Base-by-base conservation (phyloP, 192 early-diverging fungal species). In the Blastocladiella britannica region DNA sequence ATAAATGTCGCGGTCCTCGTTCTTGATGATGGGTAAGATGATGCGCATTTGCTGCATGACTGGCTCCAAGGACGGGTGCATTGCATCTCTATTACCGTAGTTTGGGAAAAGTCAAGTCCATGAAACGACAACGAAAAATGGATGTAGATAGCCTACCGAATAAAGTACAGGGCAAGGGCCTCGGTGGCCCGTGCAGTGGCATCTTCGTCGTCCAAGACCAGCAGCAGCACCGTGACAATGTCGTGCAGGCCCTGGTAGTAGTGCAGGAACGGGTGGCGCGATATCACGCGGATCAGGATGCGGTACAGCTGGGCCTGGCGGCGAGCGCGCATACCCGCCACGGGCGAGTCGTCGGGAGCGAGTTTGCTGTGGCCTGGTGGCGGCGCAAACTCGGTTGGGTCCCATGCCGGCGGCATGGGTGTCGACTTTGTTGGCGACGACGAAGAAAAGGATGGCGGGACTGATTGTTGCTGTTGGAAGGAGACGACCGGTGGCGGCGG, bases 181-280 rank as follows among this genome's bases (percentile, higher is more conserved):
- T 74, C 70, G 53, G 67, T 60, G 0, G 78, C 78, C n/a, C n/a
- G n/a, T 61, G 68, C 69, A 24, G 63, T 61, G 28, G 78, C 72
- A 9, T 65, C 65, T 67, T 69, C 65, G 68, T 76, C 70, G 60
- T 70, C 67, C 25, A 81, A 71, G 29, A 79, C 73, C 5, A 77
- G 63, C 12, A 81, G 60, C 51, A 74, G 75, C 23, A 59, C 58
- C 37, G 76, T 59, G 0, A 66, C 55, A 25, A 72, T 47, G 20
- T 78, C 73, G 53, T 76, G 72, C 52, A 71, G 76, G 8, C 73
- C 70, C 59, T 84, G 84, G 60, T 83, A 86, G 67, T 84, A 86
- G 55, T 77, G 68, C 26, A 84, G 66, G 63, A 71, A 74, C 28
- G 75, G 77, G 61, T 81, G 70, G 29, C 63, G 61, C 57, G 77